Conservation (phyloP, 805 yeast species). For the Cyberlindnera xylosilytica region DNA sequence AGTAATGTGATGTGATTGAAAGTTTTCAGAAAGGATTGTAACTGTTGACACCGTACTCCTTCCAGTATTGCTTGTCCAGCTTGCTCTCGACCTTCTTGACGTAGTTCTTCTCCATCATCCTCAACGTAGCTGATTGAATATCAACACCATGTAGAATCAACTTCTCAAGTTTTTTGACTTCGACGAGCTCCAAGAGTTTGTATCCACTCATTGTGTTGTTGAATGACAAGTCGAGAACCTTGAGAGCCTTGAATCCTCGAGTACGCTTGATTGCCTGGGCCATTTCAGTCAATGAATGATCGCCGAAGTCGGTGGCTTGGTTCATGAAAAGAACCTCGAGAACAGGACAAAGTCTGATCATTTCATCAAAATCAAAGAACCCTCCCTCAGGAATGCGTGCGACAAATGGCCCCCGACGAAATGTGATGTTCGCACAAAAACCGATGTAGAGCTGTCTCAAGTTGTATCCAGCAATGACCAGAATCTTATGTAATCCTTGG, state of each 20-base stretch:
- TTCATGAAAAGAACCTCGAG: slow-evolving; percentile 21
- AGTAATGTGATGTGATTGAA: background rate
- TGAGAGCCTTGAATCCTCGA: slow-evolving; percentile 7
- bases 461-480: slow-evolving; percentile 12
- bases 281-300: slow-evolving; percentile 20
- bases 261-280: slow-evolving; percentile 7
- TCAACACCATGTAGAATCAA: slow-evolving; percentile 24
- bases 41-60: slow-evolving; percentile 23
- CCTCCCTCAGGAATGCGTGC: slow-evolving; percentile 9
- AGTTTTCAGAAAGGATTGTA: slow-evolving; percentile 20
- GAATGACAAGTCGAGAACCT: slow-evolving; percentile 24
- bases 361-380: slow-evolving; percentile 22
- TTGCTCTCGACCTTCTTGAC: slow-evolving; percentile 21
- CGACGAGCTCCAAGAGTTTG: slow-evolving; percentile 21
- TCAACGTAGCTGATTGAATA: slow-evolving; percentile 19
- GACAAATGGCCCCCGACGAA: slow-evolving; percentile 17
- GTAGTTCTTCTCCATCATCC: slow-evolving; percentile 15
- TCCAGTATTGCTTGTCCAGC: slow-evolving; percentile 23
- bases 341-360: slow-evolving; percentile 16
- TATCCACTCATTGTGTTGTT: slow-evolving; percentile 23
- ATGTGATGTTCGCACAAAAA: slow-evolving; percentile 21
- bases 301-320: slow-evolving; percentile 25
- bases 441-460: slow-evolving; percentile 21
- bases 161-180: slow-evolving; percentile 9
- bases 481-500: slow-evolving; percentile 18